Base-by-base conservation (phyloP, 2,329 filamentous ascomycete species). In the Colletotrichum aenigma region DNA sequence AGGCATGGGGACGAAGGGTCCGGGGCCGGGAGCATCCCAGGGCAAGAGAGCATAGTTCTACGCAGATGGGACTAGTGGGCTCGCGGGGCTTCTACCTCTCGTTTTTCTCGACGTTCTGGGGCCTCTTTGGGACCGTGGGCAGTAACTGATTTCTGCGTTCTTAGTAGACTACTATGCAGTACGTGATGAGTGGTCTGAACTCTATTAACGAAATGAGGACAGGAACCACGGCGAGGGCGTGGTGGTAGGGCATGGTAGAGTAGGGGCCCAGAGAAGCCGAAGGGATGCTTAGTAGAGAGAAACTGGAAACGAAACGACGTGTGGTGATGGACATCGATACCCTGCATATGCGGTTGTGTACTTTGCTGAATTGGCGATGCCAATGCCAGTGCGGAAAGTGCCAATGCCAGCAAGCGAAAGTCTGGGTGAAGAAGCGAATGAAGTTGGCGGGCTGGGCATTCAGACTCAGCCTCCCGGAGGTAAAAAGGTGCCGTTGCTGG, bases 401-500 rank as follows among this genome's bases (percentile, higher is more conserved):
- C 67, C 67, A 61, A 61, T 34, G 34, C 67, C 58, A 62, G 58
- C 48, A 43, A 62, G 56, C 32, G 30, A 34, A 67, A 67, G 62
- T 58, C n/a, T 13, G 64, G 73, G 61, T 64, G 69, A 64, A 68
- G 24, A 58, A 43, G 38, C 62, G 56, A 68, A 62, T 64, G 38
- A 71, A 62, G 43, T 34, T 32, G 55, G 64, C 43, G 62, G 55
- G 55, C 69, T 72, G 38, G 69, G 69, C 73, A 56, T 16, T 61
- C 18, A 16, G 36, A 36, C 73, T 72, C 69, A 67, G 69, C 73
- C 73, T 56, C 64, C 26, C 69, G 69, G 73, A 67, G 36, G 56
- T 48, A 72, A 58, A 64, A 72, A 64, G 62, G 30, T 67, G 32
- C 69, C 69, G 73, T 65, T 69, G 62, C 73, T 55, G 62, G 73